Evolutionary conservation across 805 yeast genomes (phyloP).

Genomic region (Metschnikowia peoriensis): DNA sequence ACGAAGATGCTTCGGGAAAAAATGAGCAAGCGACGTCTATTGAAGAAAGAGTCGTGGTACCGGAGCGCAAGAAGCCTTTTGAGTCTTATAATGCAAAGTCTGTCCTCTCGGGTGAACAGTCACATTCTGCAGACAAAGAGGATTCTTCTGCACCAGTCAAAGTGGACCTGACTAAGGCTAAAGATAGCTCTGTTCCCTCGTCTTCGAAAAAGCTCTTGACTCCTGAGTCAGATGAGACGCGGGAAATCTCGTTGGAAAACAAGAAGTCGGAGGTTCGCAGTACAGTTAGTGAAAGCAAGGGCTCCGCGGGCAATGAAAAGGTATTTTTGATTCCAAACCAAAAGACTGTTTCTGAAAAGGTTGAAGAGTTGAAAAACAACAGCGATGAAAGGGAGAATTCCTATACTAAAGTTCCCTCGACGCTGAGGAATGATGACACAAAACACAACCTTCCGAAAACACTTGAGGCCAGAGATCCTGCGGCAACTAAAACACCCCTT

Average conservation of each 20-base stretch:
- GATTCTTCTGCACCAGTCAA: background rate
- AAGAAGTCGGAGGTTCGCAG: too few species aligned
- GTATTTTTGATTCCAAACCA: background rate
- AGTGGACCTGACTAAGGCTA: background rate
- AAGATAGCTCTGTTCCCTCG: background rate
- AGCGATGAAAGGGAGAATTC: background rate
- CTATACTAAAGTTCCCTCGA: background rate
- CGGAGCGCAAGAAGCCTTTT: background rate
- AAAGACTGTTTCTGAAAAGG: background rate
- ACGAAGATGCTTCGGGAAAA: background rate
- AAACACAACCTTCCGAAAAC: background rate
- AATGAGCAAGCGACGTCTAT: background rate
- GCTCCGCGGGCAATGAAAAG: background rate
- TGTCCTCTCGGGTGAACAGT: background rate
- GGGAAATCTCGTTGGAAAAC: background rate
- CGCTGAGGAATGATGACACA: background rate
- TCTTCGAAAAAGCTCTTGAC: background rate
- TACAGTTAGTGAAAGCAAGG: too few species aligned
- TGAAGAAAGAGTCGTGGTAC: background rate
- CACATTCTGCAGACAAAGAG: background rate
- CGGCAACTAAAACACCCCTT: background rate
- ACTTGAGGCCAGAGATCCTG: background rate
- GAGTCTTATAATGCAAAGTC: background rate
- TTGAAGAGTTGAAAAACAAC: background rate
- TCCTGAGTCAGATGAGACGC: background rate